Conservation (phyloP, 2,329 filamentous ascomycete genomes). For the Rugonectria rugulosa region DNA sequence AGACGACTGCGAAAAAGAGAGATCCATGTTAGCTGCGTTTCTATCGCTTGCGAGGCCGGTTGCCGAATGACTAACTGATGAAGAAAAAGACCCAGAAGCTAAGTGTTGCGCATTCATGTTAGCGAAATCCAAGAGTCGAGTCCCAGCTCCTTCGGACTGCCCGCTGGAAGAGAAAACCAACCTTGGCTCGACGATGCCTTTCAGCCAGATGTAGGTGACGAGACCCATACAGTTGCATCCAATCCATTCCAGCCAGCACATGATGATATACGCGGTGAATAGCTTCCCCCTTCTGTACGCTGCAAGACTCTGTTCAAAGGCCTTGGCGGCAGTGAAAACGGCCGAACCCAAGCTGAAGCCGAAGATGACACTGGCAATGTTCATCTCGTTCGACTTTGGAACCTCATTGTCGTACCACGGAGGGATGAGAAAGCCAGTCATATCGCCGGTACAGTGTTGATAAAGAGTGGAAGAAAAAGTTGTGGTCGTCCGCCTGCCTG, state of each 20-base stretch:
- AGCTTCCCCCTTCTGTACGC: conserved; percentile 16
- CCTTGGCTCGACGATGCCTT: conserved; percentile 15
- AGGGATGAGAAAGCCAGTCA: conserved; percentile 28
- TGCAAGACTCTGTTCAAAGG: conserved; percentile 9
- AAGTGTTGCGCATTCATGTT: not conserved
- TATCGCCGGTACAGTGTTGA: conserved; percentile 4
- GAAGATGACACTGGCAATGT: conserved; percentile 25
- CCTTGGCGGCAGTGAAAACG: conserved; percentile 23
- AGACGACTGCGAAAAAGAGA: conserved; percentile 10
- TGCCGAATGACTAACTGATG: conserved; percentile 22
- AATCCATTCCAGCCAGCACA: conserved; percentile 30
- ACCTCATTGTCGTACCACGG: conserved; percentile 22
- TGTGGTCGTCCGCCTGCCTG: not conserved
- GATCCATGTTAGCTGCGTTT: not conserved
- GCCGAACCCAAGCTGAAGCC: conserved; percentile 26
- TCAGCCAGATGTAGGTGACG: conserved; percentile 23
- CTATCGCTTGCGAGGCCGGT: too few species aligned
- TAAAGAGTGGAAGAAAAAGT: not conserved
- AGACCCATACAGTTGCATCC: conserved; percentile 27
- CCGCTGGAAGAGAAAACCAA: not conserved
- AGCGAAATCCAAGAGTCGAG: not conserved
- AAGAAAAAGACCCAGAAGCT: conserved; percentile 32
- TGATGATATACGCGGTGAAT: conserved; percentile 25
- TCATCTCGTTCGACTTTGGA: conserved; percentile 17
- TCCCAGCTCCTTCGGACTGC: not conserved